A percentile compares a stretch with the other conserved stretches of the same genome.
Evolutionary conservation across 495 filamentous ascomycete species (phyloP).

Genomic region (Aspergillus nanangensis): DNA sequence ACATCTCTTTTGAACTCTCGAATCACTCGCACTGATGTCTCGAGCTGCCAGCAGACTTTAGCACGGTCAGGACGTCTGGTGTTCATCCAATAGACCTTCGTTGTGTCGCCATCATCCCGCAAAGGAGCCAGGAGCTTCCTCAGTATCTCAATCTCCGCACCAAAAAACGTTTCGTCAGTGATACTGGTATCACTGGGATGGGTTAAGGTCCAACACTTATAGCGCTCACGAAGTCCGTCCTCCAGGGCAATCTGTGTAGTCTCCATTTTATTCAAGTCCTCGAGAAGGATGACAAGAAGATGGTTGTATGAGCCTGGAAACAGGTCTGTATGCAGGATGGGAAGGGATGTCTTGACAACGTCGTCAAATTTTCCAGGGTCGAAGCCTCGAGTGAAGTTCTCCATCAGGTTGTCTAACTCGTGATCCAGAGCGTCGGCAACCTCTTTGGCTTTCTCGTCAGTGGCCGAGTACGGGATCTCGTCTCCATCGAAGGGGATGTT

Average conservation of each 20-base stretch:
- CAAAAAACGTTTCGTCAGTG: conserved; percentile 15
- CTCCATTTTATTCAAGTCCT: conserved; percentile 7
- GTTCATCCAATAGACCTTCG: conserved; percentile 16
- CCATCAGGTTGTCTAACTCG: conserved; percentile 10
- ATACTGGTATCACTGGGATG: conserved; percentile 3
- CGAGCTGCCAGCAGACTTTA: conserved; percentile 14
- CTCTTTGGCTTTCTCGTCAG: conserved; percentile 11
- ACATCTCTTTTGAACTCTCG: conserved; percentile 18
- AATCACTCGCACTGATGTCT: conserved; percentile 14
- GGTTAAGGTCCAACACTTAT: neutral
- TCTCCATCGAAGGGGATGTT: conserved; percentile 9
- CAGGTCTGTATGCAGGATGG: conserved; percentile 3
- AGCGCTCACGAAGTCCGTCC: conserved; percentile 10
- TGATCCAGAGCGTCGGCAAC: conserved; percentile 9
- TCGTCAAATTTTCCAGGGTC: conserved; percentile 13
- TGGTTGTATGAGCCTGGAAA: conserved; percentile 22
- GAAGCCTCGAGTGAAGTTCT: conserved; percentile 19
- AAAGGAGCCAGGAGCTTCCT: conserved; percentile 18
- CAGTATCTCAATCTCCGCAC: conserved; percentile 16
- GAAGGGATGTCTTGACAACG: conserved; percentile 8
- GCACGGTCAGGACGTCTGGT: conserved; percentile 3
- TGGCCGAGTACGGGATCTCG: neutral
- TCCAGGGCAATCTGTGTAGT: conserved; percentile 12
- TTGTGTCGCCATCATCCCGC: conserved; percentile 7
- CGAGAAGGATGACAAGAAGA: conserved; percentile 17